Percentiles rank a stretch among this genome's conserved stretches.
These are phyloP conservation scores for Cyberlindnera veronae DNA, from an alignment of 805 yeast genomes.

Conservation along the genomic window DNA sequence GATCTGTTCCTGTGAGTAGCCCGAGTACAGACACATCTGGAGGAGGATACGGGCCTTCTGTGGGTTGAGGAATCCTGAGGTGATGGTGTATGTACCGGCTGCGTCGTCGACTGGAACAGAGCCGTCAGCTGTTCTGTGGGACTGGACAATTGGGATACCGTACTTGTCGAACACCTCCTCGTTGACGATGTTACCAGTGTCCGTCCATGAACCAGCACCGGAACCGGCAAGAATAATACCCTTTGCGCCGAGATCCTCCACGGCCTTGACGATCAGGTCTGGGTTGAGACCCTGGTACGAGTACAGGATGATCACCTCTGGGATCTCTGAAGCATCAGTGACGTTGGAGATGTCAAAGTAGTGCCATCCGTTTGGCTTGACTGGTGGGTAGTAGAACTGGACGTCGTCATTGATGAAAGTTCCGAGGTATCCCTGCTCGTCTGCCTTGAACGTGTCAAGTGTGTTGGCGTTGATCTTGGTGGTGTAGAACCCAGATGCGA, in stretches of 20 bases:
- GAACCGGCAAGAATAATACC: slow-evolving; percentile 64
- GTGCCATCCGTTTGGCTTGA: slow-evolving; percentile 37
- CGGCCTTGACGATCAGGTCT: slow-evolving; percentile 42
- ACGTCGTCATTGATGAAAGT: slow-evolving; percentile 62
- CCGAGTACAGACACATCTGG: slow-evolving; percentile 47
- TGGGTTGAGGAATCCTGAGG: slow-evolving; percentile 63
- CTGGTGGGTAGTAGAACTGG: slow-evolving; percentile 59
- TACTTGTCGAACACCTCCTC: slow-evolving; percentile 33
- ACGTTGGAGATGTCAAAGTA: slow-evolving; percentile 32
- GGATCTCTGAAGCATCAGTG: slow-evolving; percentile 22
- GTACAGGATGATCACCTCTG: slow-evolving; percentile 52
- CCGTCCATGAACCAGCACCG: slow-evolving; percentile 58
- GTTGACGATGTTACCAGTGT: slow-evolving; percentile 44
- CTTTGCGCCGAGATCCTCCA: slow-evolving; percentile 39
- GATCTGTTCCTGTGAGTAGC: slow-evolving; percentile 32
- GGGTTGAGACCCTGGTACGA: slow-evolving; percentile 57
- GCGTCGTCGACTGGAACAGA: slow-evolving; percentile 52
- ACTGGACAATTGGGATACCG: slow-evolving; percentile 51
- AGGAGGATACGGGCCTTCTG: slow-evolving; percentile 58
- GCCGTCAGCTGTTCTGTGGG: slow-evolving; percentile 65
- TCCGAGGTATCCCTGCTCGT: slow-evolving; percentile 66
- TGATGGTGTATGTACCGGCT: slow-evolving; percentile 39
- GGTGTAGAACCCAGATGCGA: slow-evolving; percentile 63
- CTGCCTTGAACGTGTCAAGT: slow-evolving; percentile 61
- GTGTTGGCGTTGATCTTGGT: slow-evolving; percentile 68